These are phyloP conservation scores for Gnomoniopsis sp. DNA, from an alignment of 2,329 filamentous ascomycete species.

Conservation along the genomic window DNA sequence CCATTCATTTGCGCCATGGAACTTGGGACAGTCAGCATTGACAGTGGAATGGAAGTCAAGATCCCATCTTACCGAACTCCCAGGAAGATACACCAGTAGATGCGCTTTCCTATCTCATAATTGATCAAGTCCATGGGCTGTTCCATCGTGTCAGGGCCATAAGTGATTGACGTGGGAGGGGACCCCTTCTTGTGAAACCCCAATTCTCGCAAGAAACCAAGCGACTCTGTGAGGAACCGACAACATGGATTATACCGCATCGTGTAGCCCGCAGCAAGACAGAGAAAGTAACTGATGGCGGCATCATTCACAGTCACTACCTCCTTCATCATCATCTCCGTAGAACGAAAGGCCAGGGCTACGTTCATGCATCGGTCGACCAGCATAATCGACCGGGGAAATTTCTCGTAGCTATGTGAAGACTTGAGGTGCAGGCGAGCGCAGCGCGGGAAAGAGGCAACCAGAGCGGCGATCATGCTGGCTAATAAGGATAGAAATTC, in stretches of 20 bases:
- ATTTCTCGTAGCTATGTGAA: slow-evolving; percentile 61
- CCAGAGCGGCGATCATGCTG: slow-evolving; percentile 71
- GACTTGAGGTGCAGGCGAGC: slow-evolving; percentile 67
- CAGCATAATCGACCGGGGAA: slow-evolving; percentile 66
- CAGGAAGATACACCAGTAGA: slow-evolving; percentile 83
- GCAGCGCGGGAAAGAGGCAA: slow-evolving; percentile 72
- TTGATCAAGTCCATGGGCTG: slow-evolving; percentile 65
- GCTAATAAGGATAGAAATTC: slow-evolving; percentile 69
- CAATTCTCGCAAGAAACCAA: slow-evolving; percentile 66
- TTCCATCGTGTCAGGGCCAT: slow-evolving; percentile 38
- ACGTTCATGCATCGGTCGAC: slow-evolving; percentile 69
- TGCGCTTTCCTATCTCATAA: slow-evolving; percentile 69
- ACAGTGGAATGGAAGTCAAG: not conserved
- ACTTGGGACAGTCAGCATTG: slow-evolving; percentile 37
- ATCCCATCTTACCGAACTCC: slow-evolving; percentile 60
- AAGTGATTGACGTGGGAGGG: slow-evolving; percentile 34
- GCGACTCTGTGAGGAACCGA: slow-evolving; percentile 69
- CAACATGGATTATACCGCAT: slow-evolving; percentile 65
- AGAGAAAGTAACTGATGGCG: slow-evolving; percentile 74
- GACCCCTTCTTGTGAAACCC: slow-evolving; percentile 56
- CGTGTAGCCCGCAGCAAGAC: slow-evolving; percentile 63
- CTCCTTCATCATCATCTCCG: slow-evolving; percentile 45
- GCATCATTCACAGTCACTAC: slow-evolving; percentile 52
- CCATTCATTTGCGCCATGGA: slow-evolving; percentile 76
- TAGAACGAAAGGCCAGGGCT: slow-evolving; percentile 63